Evolutionary conservation across 1,284 basidiomycete species (phyloP), one percentile per base, ranked within the genome.

Genomic region (Boletellus deceptivus): DNA sequence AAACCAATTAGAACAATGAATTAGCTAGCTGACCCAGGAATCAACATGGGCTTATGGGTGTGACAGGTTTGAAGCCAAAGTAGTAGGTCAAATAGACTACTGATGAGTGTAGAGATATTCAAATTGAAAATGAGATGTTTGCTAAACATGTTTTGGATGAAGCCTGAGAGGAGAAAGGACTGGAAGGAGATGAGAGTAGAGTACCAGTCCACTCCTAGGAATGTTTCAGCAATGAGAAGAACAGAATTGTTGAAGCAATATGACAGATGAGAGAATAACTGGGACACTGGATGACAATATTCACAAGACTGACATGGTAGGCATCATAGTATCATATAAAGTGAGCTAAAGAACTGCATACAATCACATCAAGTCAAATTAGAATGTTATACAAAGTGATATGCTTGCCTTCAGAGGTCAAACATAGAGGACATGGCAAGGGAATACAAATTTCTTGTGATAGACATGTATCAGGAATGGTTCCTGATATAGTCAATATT

Each of bases 281-380:
- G 92, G 92, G 27, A 96, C 91, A 59, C 83, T 96, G 92, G 55
- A 95, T 89, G 49, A 77, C 64, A 55, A 94, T 72, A 67, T 96
- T 96, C 53, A 84, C 72, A 31, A 79, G 80, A 68, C 93, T 86
- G 22, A 82, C 77, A 70, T 95, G 92, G 71, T 94, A 95, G 46
- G 91, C 86, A 20, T 89, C 89, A 69, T 94, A 94, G 76, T n/a
- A n/a, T n/a, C n/a, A n/a, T n/a, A n/a, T n/a, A 93, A 93, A 27
- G 85, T 76, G 62, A 94, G 77, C 90, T 94, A 53, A 50, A 53
- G 54, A 53, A 47, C 48, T 41, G 20, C 46, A 49, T 37, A 18
- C 5, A 10, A 41, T 47, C 33, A 34, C 36, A 52, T 29, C 29
- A 35, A 50, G 22, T 47, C 43, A 43, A 48, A 45, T 50, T 45